Conservation (phyloP, 2,329 filamentous ascomycete genomes). For the Botrytis deweyae region DNA sequence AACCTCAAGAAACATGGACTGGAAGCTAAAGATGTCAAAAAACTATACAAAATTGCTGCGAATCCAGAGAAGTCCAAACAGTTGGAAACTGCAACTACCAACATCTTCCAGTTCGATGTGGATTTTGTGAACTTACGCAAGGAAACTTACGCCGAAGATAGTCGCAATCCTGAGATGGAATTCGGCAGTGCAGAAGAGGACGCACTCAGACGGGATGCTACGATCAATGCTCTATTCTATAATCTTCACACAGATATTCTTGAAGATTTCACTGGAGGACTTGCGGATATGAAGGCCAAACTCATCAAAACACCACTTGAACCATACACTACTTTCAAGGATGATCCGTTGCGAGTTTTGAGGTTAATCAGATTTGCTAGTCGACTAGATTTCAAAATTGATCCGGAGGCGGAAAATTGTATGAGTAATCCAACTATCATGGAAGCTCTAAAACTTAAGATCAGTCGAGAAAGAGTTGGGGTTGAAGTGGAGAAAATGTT, state of each 20-base stretch:
- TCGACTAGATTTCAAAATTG: conserved; percentile 76
- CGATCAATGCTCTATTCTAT: conserved; percentile 94
- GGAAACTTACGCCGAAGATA: conserved; percentile 86
- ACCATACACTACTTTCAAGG: conserved; percentile 88
- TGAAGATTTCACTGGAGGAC: conserved; percentile 82
- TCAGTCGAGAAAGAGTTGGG: conserved; percentile 86
- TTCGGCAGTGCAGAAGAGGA: conserved; percentile 93
- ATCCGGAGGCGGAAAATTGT: conserved; percentile 62
- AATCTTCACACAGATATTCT: conserved; percentile 77
- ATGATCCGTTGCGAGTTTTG: conserved; percentile 85
- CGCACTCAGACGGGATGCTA: conserved; percentile 84
- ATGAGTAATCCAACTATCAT: conserved; percentile 83
- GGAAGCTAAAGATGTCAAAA: conserved; percentile 61
- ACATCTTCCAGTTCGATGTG: conserved; percentile 80
- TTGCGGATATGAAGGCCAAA: conserved; percentile 69
- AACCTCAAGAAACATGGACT: conserved; percentile 62
- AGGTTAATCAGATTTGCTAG: conserved; percentile 89
- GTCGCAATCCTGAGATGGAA: conserved; percentile 86
- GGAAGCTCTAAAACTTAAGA: conserved; percentile 77
- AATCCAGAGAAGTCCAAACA: conserved; percentile 98
- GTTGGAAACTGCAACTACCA: conserved; percentile 85
- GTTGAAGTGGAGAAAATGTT: conserved; percentile 91
- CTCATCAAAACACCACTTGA: conserved; percentile 84
- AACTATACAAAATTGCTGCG: conserved; percentile 81
- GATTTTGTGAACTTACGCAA: conserved; percentile 94